Conservation (phyloP, 1,284 basidiomycete species). For the Pterulicium gracile region DNA sequence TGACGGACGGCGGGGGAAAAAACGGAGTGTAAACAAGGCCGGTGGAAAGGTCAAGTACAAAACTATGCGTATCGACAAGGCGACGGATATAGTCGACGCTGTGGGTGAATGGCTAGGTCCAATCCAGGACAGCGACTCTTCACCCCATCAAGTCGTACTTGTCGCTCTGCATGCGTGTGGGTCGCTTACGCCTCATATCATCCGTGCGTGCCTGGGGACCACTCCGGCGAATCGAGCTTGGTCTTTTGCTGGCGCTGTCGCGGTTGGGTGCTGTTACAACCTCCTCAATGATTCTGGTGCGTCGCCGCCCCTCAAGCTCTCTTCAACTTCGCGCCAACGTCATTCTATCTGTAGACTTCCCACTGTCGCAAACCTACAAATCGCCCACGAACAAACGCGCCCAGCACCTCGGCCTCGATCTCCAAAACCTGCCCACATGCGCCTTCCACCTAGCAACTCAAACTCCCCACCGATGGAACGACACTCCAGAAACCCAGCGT, state of each 20-base stretch:
- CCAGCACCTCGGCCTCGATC: not conserved
- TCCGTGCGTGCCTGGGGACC: conserved; percentile 18
- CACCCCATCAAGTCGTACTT: too few relatives aligned
- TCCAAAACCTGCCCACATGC: conserved; percentile 9
- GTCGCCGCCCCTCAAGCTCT: conserved; percentile 1
- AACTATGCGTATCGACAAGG: not conserved
- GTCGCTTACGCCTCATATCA: conserved; percentile 26
- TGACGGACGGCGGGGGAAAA: not conserved
- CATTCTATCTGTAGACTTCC: conserved; percentile 18
- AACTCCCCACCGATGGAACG: conserved; percentile 23
- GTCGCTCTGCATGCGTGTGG: conserved; percentile 31
- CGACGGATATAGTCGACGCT: not conserved
- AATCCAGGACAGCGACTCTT: not conserved
- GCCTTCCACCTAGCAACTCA: conserved; percentile 28
- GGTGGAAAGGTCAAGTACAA: not conserved
- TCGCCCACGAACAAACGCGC: not conserved
- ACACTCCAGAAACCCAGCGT: conserved; percentile 12
- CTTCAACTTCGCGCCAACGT: not conserved
- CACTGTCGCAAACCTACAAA: conserved; percentile 14
- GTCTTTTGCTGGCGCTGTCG: conserved; percentile 20
- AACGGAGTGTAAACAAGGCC: not conserved
- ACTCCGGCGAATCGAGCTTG: conserved; percentile 12
- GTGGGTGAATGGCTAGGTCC: not conserved
- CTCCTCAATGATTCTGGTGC: conserved; percentile 21
- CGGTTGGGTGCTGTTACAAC: conserved; percentile 34